Percentiles rank a stretch among this genome's conserved stretches.
These are phyloP conservation scores for Xylaria castorea DNA, from an alignment of 495 filamentous ascomycete genomes.

Conservation along the genomic window DNA sequence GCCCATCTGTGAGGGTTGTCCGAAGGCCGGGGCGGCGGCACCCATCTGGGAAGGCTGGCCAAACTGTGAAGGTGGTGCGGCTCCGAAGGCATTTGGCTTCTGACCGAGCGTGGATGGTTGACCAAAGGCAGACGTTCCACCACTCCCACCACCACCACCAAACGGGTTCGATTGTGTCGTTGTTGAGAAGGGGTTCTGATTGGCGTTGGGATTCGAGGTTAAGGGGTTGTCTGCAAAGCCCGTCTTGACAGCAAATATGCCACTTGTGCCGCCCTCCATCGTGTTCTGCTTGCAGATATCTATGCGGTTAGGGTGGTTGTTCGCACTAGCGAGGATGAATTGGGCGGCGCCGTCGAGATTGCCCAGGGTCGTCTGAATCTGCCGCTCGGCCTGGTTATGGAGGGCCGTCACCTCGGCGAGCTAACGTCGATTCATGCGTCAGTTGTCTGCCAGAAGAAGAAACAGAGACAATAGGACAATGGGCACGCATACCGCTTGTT, in stretches of 20 bases:
- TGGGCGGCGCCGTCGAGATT: conserved; percentile 75
- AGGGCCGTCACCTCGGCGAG: conserved; percentile 66
- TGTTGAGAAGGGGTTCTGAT: conserved; percentile 46
- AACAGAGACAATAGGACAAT: background rate
- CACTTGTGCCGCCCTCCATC: conserved; percentile 42
- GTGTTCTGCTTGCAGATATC: conserved; percentile 66
- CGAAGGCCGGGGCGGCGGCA: conserved; percentile 45
- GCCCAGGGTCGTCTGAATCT: conserved; percentile 69
- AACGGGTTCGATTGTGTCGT: conserved; percentile 39
- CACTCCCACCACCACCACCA: conserved; percentile 22
- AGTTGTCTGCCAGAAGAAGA: background rate
- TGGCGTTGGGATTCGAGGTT: conserved; percentile 30
- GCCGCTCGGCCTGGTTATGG: conserved; percentile 65
- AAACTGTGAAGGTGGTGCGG: conserved; percentile 46
- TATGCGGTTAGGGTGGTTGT: conserved; percentile 80
- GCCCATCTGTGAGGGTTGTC: conserved; percentile 49
- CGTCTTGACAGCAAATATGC: conserved; percentile 36
- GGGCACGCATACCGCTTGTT: conserved; percentile 60
- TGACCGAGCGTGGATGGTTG: conserved; percentile 51
- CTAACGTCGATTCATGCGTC: conserved; percentile 38
- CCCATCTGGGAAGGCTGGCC: conserved; percentile 50
- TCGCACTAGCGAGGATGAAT: conserved; percentile 69
- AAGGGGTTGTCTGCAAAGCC: conserved; percentile 36
- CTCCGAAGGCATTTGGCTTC: conserved; percentile 49
- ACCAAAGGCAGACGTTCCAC: conserved; percentile 44